Percentiles rank a stretch among this genome's conserved stretches.
These are phyloP conservation scores for Yamadazyma kanchanaburiensis DNA, from an alignment of 1,139 yeast genomes.

Conservation along the genomic window DNA sequence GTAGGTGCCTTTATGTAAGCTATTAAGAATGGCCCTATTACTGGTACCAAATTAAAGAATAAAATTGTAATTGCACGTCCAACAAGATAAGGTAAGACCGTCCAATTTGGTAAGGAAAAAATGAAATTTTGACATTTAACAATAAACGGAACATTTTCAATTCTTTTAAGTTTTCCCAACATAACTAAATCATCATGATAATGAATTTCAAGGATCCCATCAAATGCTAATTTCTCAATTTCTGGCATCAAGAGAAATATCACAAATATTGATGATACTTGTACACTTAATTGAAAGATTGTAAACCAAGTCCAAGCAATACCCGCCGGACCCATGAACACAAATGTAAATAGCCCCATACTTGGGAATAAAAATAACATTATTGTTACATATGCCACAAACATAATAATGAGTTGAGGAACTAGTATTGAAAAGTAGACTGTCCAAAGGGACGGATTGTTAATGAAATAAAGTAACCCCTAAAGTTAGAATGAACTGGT, in stretches of 20 bases:
- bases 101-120: constrained; percentile 21
- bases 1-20: constrained; percentile 56
- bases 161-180: constrained; percentile 39
- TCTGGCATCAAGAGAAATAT: constrained; percentile 53
- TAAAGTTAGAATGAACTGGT: constrained; percentile 6
- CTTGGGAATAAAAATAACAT: constrained; percentile 45
- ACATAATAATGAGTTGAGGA: constrained; percentile 49
- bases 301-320: constrained; percentile 52
- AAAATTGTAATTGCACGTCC: constrained; percentile 27
- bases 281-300: constrained; percentile 49
- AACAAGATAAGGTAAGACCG: constrained; percentile 22
- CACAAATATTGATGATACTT: constrained; percentile 48
- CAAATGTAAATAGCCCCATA: constrained; percentile 41
- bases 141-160: constrained; percentile 29
- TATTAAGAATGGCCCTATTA: constrained; percentile 58
- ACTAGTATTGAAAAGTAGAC: constrained; percentile 43
- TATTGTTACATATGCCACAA: constrained; percentile 37
- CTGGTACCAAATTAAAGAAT: constrained; percentile 51
- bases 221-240: constrained; percentile 55
- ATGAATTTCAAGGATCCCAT: constrained; percentile 50
- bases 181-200: constrained; percentile 49
- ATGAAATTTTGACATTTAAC: constrained; percentile 22
- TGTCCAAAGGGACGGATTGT: constrained; percentile 51
- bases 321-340: constrained; percentile 57
- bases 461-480: constrained; percentile 46